Conservation (phyloP, 768 basidiomycete genomes). For the Auriscalpium orientale region DNA sequence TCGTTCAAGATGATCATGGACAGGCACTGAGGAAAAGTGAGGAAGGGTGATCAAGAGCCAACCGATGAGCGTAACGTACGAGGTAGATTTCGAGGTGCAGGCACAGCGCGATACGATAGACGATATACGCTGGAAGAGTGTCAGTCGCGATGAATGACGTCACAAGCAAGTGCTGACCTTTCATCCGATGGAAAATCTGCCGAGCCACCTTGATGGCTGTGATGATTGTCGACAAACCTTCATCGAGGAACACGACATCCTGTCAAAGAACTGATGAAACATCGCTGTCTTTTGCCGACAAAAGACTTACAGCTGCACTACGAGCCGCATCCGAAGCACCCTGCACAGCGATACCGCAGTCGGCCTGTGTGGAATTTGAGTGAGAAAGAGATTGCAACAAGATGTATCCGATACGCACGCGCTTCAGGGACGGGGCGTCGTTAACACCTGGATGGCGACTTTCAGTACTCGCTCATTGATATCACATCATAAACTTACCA, state of each 20-base stretch:
- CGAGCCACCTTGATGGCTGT: constrained; percentile 40
- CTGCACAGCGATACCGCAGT: constrained; percentile 35
- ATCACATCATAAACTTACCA: constrained; percentile 11
- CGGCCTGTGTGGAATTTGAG: constrained; percentile 10
- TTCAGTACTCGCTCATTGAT: constrained; percentile 7
- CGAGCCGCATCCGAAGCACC: constrained; percentile 37
- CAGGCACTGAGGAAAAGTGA: constrained; percentile 28
- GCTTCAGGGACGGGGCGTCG: constrained; percentile 29
- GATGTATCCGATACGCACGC: constrained; percentile 13
- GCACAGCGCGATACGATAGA: constrained; percentile 43
- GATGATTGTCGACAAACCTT: constrained; percentile 35
- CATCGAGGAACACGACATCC: constrained; percentile 43
- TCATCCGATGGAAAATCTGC: constrained; percentile 44
- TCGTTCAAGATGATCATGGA: constrained; percentile 40
- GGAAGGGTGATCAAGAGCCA: background rate
- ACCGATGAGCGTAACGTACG: constrained; percentile 5
- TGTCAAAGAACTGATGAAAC: background rate
- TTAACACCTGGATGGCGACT: constrained; percentile 11
- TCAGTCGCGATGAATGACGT: background rate
- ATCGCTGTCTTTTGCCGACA: background rate
- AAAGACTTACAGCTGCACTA: constrained; percentile 22
- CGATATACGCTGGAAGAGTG: constrained; percentile 35
- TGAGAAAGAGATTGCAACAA: constrained; percentile 7
- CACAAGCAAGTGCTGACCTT: constrained; percentile 28
- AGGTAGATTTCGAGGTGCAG: constrained; percentile 41